Conservation (phyloP, 257 asterid species). For the Scutellaria minor region DNA sequence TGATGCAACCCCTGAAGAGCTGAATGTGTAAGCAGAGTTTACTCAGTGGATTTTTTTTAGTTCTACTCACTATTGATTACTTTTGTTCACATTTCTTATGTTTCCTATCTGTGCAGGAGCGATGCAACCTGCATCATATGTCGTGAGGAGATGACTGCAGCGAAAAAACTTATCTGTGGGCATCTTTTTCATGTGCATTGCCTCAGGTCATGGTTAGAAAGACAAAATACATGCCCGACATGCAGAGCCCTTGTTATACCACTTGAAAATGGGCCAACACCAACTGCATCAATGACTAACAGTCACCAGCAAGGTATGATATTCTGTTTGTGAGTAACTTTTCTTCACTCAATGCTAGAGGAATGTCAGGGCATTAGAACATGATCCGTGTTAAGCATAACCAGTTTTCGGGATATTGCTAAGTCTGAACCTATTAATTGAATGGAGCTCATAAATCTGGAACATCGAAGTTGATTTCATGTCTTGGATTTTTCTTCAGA, state of each 20-base stretch:
- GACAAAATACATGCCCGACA: constrained; percentile 91
- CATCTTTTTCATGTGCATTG: constrained; percentile 96
- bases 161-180: constrained; percentile 85
- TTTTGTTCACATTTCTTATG: constrained; percentile 30
- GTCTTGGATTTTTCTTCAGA: constrained; percentile 21
- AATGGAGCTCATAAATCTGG: constrained; percentile 10
- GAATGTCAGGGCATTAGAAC: no score
- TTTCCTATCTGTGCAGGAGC: constrained; percentile 50
- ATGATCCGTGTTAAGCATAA: background rate
- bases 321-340: constrained; percentile 21
- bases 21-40: constrained; percentile 56
- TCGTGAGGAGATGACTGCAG: constrained; percentile 96
- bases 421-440: background rate
- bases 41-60: background rate
- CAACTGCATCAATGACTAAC: constrained; percentile 50
- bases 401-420: background rate
- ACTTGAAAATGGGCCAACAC: constrained; percentile 60
- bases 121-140: constrained; percentile 93
- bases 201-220: constrained; percentile 93
- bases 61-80: constrained; percentile 23
- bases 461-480: constrained; percentile 20
- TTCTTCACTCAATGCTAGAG: background rate
- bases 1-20: constrained; percentile 90
- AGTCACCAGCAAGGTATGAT: constrained; percentile 63
- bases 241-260: constrained; percentile 91